Percentiles rank a stretch among this genome's conserved stretches.
Evolutionary conservation across 176 grass and related monocot species (phyloP).

Genomic region (Zea mays): DNA sequence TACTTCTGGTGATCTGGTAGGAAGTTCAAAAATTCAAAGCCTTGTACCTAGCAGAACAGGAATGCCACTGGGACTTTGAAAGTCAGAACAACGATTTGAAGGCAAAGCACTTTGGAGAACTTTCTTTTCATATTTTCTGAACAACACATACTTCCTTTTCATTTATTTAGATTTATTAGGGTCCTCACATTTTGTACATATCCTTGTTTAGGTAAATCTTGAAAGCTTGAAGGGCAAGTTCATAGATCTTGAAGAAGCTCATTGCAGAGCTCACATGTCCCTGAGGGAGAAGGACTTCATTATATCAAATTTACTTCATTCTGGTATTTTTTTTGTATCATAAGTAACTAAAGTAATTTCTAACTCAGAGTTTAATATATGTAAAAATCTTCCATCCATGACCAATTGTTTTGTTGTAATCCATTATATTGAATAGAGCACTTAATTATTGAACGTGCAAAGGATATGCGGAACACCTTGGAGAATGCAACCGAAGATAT

Average conservation of each 20-base stretch:
- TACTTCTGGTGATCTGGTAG: slow-evolving; percentile 48
- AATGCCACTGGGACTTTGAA: slow-evolving; percentile 60
- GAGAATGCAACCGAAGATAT: slow-evolving; percentile 69
- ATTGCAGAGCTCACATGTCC: slow-evolving; percentile 35
- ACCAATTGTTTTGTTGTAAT: slow-evolving; percentile 24
- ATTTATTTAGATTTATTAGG: neutral
- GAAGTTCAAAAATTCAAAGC: slow-evolving; percentile 60
- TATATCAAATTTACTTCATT: slow-evolving; percentile 68
- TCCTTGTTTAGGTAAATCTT: slow-evolving; percentile 49
- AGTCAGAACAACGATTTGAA: slow-evolving; percentile 61
- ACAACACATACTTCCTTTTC: neutral
- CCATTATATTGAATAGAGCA: slow-evolving; percentile 47
- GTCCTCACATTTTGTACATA: slow-evolving; percentile 22
- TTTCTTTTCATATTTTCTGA: neutral
- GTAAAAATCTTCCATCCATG: neutral
- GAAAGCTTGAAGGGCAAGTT: slow-evolving; percentile 54
- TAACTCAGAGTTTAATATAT: slow-evolving; percentile 18
- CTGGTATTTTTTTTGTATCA: slow-evolving; percentile 47
- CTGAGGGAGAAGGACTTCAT: slow-evolving; percentile 78
- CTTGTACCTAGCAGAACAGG: slow-evolving; percentile 58
- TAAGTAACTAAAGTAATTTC: slow-evolving; percentile 29
- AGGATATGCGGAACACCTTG: slow-evolving; percentile 46
- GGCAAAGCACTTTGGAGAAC: slow-evolving; percentile 43
- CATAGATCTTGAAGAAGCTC: slow-evolving; percentile 61
- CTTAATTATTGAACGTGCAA: slow-evolving; percentile 60